Percentiles rank a stretch among this genome's conserved stretches.
Evolutionary conservation across 352 stramenopile genomes (phyloP).

Genomic region (Thalassiosira ordinaria): DNA sequence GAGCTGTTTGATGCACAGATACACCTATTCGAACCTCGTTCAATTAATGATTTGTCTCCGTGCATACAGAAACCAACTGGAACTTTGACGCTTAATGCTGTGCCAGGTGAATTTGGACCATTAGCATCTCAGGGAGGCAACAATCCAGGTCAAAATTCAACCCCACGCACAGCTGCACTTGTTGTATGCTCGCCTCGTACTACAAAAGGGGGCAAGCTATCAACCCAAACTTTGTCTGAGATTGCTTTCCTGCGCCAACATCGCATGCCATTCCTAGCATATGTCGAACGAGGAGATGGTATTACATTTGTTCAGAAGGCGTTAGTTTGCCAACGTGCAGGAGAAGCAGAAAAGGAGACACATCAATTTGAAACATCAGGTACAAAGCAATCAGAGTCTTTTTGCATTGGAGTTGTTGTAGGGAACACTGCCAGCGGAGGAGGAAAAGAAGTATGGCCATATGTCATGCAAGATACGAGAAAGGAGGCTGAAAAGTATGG

Average conservation of each 20-base stretch:
- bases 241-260: conserved; percentile 25
- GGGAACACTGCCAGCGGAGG: conserved; percentile 47
- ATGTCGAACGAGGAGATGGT: conserved; percentile 75
- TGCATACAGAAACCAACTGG: not conserved
- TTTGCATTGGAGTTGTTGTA: conserved; percentile 63
- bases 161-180: conserved; percentile 21
- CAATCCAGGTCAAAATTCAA: not conserved
- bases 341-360: conserved; percentile 41
- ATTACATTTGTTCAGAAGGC: conserved; percentile 83
- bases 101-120: conserved; percentile 35
- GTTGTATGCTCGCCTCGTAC: conserved; percentile 48
- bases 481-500: conserved; percentile 45
- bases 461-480: conserved; percentile 79
- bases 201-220: conserved; percentile 38
- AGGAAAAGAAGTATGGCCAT: conserved; percentile 67
- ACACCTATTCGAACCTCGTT: conserved; percentile 6
- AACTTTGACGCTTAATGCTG: conserved; percentile 23
- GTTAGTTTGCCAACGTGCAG: conserved; percentile 66
- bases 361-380: not conserved
- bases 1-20: conserved; percentile 46
- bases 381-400: not conserved
- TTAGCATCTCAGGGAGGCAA: not conserved
- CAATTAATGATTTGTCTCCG: conserved; percentile 16
- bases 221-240: conserved; percentile 25
- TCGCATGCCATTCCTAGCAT: conserved; percentile 40